Base-by-base conservation (phyloP, 2,329 filamentous ascomycete species). In the Macrophomina tecta region DNA sequence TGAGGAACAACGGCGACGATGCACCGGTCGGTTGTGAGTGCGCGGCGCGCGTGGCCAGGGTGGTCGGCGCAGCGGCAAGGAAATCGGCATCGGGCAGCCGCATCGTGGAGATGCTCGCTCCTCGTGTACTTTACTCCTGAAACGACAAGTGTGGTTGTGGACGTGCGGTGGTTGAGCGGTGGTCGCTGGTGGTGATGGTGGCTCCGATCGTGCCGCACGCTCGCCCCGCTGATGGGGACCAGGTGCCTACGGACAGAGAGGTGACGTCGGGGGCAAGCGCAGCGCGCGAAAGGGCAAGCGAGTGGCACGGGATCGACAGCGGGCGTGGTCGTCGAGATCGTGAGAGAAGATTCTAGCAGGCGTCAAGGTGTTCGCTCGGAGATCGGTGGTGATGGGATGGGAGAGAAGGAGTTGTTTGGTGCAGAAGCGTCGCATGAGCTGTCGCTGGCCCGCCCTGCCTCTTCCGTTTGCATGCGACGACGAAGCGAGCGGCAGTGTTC, bases 21-120 rank as follows among this genome's bases (percentile, higher is more conserved):
- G 73, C 72, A 11, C 72, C 72, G 34, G 70, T 71, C 67, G 75
- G 71, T 23, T 68, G 55, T 66, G 64, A 67, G 30, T 73, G 64
- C 38, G 73, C 70, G 55, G 75, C 75, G 65, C 73, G 73, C 36
- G 61, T 70, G 69, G 72, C 70, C 52, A 79, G 74, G 7, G 77
- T 78, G 7, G 75, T 75, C 23, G 73, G 73, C 65, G 75, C 36
- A n/a, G 55, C 46, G 46, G 46, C 55, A 36, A 61, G 46, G 46
- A 66, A 61, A 34, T 61, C 55, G 64, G 71, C 70, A 66, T 73
- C 72, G 70, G 74, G 76, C 68, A 75, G 72, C 64, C 75, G 72
- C 77, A 79, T 78, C 64, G 66, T 70, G 69, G 68, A 65, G 68
- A 63, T 23, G 68, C 48, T 32, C 36, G 3, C 32, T 63, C 45